Base-by-base conservation (phyloP, 177 flowering plant genomes). In the Telopea speciosissima region DNA sequence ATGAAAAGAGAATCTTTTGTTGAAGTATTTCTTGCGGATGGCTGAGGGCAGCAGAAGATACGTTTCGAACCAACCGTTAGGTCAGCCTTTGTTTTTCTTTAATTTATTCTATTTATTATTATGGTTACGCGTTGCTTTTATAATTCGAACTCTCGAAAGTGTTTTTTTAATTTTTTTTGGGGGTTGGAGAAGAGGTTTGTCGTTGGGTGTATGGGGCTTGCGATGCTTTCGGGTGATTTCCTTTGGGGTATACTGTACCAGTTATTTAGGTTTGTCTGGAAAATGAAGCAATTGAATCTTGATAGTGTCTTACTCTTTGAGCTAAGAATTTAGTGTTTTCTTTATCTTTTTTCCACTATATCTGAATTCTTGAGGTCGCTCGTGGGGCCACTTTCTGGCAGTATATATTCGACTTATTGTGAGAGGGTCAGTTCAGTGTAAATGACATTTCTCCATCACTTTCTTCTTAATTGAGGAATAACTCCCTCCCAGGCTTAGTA, bases 41-140 rank as follows among this genome's bases (percentile, higher is more conserved):
- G 84, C 84, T 65, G 80, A 81, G 17, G 40, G 19, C 45, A 70
- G 77, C 45, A 70, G 77, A 68, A 68, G 75, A 62, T 72, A 74
- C 56, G 31, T 67, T 12, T 72, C 74, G 49, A 74, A 67, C 70
- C 80, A 81, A 64, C 75, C 68, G 31, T 66, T 77, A 65, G 81
- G 84, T 81, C 22, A 24, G 65, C 44, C 31, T 26, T 26, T 26
- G 3, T 26, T 26, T 26, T 26, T 26, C 63, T 62, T 67, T 11
- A 1, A 12, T 12, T 16, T 45, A 12, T 16, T 45, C 17, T 45
- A 2, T 45, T 12, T 45, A 12, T 45, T 45, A 3, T 0, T 8
- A 44, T 44, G 49, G 49, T 45, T 45, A 45, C 8, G 54, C 17
- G 40, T 33, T 7, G 40, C 40, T 33, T 33, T 33, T 33, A 7